Evolutionary conservation across 1,284 basidiomycete species (phyloP).

Genomic region (Cryptococcus sp.): DNA sequence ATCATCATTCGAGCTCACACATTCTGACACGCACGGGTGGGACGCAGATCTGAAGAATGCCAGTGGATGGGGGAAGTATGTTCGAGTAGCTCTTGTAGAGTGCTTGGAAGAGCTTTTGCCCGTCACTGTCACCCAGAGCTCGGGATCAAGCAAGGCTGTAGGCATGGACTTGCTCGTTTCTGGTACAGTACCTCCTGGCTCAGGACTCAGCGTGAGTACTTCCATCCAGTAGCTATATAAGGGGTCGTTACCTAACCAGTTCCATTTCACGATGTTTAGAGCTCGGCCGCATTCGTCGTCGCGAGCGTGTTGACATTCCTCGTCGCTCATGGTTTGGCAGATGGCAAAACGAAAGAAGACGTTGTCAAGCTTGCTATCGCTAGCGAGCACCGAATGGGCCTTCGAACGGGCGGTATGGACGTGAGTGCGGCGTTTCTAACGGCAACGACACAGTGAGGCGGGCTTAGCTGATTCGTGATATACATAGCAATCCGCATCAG

Average conservation of each 20-base stretch:
- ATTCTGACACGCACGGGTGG: conserved; percentile 56
- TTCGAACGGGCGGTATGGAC: conserved; percentile 54
- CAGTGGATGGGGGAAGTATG: conserved; percentile 80
- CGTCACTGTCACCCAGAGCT: background rate
- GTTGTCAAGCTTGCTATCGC: conserved; percentile 73
- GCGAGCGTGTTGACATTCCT: conserved; percentile 76
- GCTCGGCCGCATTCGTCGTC: conserved; percentile 75
- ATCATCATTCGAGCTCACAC: conserved; percentile 5
- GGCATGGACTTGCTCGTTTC: conserved; percentile 75
- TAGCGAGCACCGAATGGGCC: conserved; percentile 78
- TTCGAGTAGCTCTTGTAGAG: conserved; percentile 61
- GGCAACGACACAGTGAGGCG: background rate
- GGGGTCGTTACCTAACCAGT: too few species aligned
- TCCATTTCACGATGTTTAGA: conserved; percentile 16
- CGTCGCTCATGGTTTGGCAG: conserved; percentile 68
- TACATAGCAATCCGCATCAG: conserved; percentile 73
- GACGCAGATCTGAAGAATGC: conserved; percentile 66
- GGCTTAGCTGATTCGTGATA: background rate
- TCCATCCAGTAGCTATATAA: background rate
- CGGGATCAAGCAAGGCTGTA: conserved; percentile 21
- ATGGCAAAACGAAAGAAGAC: conserved; percentile 64
- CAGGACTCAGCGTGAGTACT: conserved; percentile 72
- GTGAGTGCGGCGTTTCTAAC: conserved; percentile 52
- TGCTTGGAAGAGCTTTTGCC: conserved; percentile 31
- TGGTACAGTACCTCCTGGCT: conserved; percentile 77